A percentile compares a stretch with the other conserved stretches of the same genome.
Conservation (phyloP, 2,329 filamentous ascomycete species). For the Aspergillus sp. region DNA sequence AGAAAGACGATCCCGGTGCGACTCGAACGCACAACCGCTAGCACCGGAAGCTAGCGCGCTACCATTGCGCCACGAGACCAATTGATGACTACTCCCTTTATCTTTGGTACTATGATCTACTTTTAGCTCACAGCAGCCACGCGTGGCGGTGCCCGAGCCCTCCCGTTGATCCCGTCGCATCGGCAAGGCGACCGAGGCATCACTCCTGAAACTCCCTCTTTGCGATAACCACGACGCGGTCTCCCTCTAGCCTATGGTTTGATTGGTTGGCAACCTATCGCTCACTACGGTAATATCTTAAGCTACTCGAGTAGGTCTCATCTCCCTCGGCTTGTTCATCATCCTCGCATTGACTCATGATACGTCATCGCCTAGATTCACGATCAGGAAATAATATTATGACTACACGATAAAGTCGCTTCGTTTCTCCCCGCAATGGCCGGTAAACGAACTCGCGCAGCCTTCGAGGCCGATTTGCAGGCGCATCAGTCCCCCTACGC, state of each 20-base stretch:
- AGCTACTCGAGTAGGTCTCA: background rate
- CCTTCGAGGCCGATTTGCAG: conserved; percentile 73
- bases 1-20: conserved; percentile 29
- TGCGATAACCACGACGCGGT: too few species aligned
- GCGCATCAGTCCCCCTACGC: conserved; percentile 70
- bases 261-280: too few species aligned
- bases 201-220: background rate
- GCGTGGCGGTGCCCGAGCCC: too few species aligned
- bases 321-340: background rate
- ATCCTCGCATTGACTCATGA: background rate
- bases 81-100: background rate
- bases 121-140: too few species aligned
- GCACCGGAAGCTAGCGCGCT: conserved; percentile 38
- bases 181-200: too few species aligned
- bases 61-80: conserved; percentile 37
- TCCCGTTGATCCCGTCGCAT: too few species aligned
- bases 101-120: background rate
- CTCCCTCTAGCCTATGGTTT: too few species aligned
- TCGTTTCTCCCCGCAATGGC: conserved; percentile 55
- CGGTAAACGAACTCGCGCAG: conserved; percentile 73
- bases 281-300: too few species aligned
- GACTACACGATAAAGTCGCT: background rate
- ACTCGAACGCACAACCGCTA: conserved; percentile 28
- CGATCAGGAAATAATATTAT: background rate
- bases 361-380: background rate